A percentile compares a stretch with the other conserved stretches of the same genome.
phyloP scores from a whole-genome alignment of 768 basidiomycete genomes.

The Termitomyces sp. region DNA sequence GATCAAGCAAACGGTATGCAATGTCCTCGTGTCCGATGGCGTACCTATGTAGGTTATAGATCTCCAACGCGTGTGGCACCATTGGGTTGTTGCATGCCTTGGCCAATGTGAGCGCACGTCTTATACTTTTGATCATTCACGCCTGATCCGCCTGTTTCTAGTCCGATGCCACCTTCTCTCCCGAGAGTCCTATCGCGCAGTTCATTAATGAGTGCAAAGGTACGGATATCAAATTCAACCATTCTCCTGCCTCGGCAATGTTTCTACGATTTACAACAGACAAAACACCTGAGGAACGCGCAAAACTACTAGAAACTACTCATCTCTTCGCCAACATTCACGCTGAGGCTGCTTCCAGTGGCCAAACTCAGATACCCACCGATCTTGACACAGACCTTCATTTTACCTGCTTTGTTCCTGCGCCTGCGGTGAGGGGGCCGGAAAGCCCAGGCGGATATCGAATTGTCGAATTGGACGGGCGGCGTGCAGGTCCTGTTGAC shows the following conservation, averaged over 20 bases:
- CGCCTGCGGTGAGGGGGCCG: conserved; percentile 37
- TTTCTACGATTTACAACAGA: conserved; percentile 38
- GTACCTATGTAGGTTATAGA: conserved; percentile 34
- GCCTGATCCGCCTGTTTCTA: conserved; percentile 17
- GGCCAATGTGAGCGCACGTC: conserved; percentile 58
- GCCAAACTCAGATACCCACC: conserved; percentile 64
- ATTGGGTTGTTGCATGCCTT: conserved; percentile 84
- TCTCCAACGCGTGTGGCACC: conserved; percentile 83
- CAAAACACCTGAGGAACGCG: conserved; percentile 70
- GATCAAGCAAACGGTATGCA: conserved; percentile 82
- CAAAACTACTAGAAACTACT: conserved; percentile 70
- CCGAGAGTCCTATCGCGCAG: conserved; percentile 56
- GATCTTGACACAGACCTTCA: conserved; percentile 75
- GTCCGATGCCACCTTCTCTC: conserved; percentile 54
- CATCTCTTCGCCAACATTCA: conserved; percentile 79
- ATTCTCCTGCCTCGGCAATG: not conserved
- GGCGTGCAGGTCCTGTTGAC: conserved; percentile 76
- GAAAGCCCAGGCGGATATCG: conserved; percentile 30
- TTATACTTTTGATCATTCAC: not conserved
- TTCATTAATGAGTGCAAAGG: conserved; percentile 68
- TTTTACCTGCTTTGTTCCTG: conserved; percentile 84
- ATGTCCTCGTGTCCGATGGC: not conserved
- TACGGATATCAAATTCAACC: conserved; percentile 17
- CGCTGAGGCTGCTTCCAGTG: conserved; percentile 58
- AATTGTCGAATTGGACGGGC: conserved; percentile 83